Evolutionary conservation across 345 rosid species (phyloP).

Genomic region (Acer negundo): DNA sequence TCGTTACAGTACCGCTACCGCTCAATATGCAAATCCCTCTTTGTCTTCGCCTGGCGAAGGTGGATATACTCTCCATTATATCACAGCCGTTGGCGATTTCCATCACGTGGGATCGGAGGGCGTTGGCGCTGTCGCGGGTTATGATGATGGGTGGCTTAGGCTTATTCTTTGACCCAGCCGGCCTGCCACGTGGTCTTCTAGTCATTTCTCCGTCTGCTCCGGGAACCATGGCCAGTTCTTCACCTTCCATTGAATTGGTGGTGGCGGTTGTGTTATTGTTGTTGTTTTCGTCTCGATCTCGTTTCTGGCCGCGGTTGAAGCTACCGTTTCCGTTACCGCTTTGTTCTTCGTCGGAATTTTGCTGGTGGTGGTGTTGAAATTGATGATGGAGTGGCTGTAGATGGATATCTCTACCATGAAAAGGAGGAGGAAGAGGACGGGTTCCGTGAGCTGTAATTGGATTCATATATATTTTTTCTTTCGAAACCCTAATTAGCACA

Average conservation of each 20-base stretch:
- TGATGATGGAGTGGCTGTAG: slow-evolving; percentile 59
- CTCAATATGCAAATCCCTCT: slow-evolving; percentile 88
- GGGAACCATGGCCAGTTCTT: slow-evolving; percentile 39
- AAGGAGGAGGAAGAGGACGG: slow-evolving; percentile 87
- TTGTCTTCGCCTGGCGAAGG: slow-evolving; percentile 77
- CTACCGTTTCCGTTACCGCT: slow-evolving; percentile 34
- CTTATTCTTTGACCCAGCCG: slow-evolving; percentile 89
- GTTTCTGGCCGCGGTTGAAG: slow-evolving; percentile 56
- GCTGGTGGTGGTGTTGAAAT: slow-evolving; percentile 53
- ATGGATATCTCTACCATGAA: slow-evolving; percentile 79
- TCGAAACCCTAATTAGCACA: slow-evolving; percentile 33
- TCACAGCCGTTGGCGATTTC: slow-evolving; percentile 83
- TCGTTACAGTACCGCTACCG: slow-evolving; percentile 85
- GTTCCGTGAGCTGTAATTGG: slow-evolving; percentile 61
- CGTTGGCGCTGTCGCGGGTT: slow-evolving; percentile 93
- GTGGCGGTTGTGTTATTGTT: slow-evolving; percentile 25
- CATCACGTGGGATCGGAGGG: slow-evolving; percentile 91
- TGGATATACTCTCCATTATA: slow-evolving; percentile 74
- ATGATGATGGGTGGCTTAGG: slow-evolving; percentile 93
- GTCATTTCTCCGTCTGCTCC: slow-evolving; percentile 60
- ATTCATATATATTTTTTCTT: slow-evolving; percentile 55
- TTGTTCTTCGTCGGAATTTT: slow-evolving; percentile 42
- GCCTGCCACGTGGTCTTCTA: slow-evolving; percentile 83
- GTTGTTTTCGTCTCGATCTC: slow-evolving; percentile 61
- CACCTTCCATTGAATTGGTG: slow-evolving; percentile 33